Conservation (phyloP, 2,329 filamentous ascomycete genomes). For the Endoconidiophora polonica region DNA sequence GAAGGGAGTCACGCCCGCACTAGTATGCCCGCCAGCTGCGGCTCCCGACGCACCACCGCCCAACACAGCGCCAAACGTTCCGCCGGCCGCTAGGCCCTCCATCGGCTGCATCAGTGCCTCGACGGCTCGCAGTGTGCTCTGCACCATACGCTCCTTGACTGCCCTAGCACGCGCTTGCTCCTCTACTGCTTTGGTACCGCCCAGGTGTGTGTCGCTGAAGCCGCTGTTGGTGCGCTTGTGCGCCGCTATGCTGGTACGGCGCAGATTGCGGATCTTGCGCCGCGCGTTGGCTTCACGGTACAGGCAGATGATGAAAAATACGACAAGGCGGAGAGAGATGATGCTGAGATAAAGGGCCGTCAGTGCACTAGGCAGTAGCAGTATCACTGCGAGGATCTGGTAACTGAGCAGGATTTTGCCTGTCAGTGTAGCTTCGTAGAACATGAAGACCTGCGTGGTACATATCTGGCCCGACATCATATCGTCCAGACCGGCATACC, state of each 20-base stretch:
- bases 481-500: conserved; percentile 6
- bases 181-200: not conserved
- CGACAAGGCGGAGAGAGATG: conserved; percentile 4
- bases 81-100: not conserved
- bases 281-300: conserved; percentile 1
- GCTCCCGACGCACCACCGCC: not conserved
- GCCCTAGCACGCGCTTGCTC: not conserved
- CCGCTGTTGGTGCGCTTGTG: no score
- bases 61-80: not conserved
- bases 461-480: conserved; percentile 6
- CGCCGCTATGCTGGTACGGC: no score
- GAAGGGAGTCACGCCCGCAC: not conserved
- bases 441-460: conserved; percentile 9
- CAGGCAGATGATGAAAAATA: conserved; percentile 9
- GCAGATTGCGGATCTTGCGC: no score
- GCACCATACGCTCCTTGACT: not conserved
- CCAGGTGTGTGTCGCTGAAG: not conserved
- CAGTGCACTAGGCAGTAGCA: not conserved
- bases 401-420: not conserved
- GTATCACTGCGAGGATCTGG: conserved; percentile 3
- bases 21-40: not conserved
- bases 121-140: conserved; percentile 2
- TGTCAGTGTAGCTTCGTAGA: not conserved
- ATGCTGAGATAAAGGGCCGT: conserved; percentile 3
- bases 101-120: conserved; percentile 6